Evolutionary conservation across 2,329 filamentous ascomycete species (phyloP), one percentile per base, ranked within the genome.

Genomic region (Neonectria neomacrospora): DNA sequence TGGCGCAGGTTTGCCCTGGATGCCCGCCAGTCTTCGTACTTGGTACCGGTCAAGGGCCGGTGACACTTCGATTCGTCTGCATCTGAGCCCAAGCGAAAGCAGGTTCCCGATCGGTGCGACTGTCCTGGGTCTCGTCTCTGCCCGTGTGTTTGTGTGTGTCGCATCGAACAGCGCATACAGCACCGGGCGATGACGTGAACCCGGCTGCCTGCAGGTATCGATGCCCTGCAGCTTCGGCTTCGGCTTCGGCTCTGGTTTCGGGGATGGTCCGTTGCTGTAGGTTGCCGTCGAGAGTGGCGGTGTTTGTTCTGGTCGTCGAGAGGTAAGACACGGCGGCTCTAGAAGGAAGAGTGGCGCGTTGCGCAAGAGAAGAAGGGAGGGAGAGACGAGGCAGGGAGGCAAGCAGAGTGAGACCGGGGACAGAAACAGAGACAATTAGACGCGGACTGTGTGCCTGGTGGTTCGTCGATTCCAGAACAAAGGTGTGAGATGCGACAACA

Each of bases 31-130:
- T 37, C 8, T 37, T 37, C 34, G 34, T 37, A n/a, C 34, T 37
- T 37, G 34, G 34, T 37, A 72, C 70, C 70, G 68, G 70, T 72
- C 68, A 65, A 37, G 54, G 37, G 53, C 63, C n/a, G 54, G 54
- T 52, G 54, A 56, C 45, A 50, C 52, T 26, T 44, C 48, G 48
- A 50, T 58, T 54, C n/a, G 48, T 52, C 47, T 54, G 53, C 57
- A 61, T 61, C 48, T 58, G 47, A 52, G 55, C 53, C 62, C 39
- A 52, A 62, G 37, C 18, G 28, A n/a, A 54, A 42, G 59, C 52
- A 26, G 54, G 44, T 23, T 58, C 18, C 54, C 58, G 58, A 47
- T 45, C 55, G 45, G 54, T 61, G 48, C 62, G 50, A 56, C 62
- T 39, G 30, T 61, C 50, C 39, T 55, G 47, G 47, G 32, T 55